Conservation (phyloP, 2,329 filamentous ascomycete species). For the Aspergillus fumigatiaffinis region DNA sequence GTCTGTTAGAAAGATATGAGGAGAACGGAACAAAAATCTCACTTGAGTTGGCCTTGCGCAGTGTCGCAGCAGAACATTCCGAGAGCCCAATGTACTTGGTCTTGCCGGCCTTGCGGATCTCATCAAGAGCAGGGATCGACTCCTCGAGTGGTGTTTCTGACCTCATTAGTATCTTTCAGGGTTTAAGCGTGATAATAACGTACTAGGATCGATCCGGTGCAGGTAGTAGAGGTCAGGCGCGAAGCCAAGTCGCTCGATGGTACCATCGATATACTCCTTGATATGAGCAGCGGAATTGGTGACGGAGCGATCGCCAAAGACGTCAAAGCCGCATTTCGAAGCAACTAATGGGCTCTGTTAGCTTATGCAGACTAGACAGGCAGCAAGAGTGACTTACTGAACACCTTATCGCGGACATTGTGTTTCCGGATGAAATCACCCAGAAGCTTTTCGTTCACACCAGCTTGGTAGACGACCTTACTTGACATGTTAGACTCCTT, state of each 20-base stretch:
- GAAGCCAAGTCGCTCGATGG: constrained; percentile 48
- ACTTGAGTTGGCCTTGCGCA: constrained; percentile 46
- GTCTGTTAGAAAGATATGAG: constrained; percentile 6
- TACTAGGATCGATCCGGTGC: constrained; percentile 45
- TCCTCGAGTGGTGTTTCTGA: constrained; percentile 45
- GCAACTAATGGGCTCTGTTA: constrained; percentile 33
- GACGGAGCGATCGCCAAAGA: constrained; percentile 33
- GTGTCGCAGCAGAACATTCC: constrained; percentile 44
- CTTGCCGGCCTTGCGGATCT: constrained; percentile 45
- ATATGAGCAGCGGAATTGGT: constrained; percentile 48
- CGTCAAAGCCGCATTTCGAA: constrained; percentile 47
- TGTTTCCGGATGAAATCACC: constrained; percentile 51
- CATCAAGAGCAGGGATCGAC: constrained; percentile 46
- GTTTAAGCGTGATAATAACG: constrained; percentile 2
- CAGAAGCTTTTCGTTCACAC: constrained; percentile 49
- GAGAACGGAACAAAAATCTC: constrained; percentile 1
- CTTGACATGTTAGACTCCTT: not conserved
- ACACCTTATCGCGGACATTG: constrained; percentile 49
- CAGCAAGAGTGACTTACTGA: constrained; percentile 31
- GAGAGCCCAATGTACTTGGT: constrained; percentile 49
- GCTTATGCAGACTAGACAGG: not conserved
- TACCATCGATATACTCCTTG: constrained; percentile 48
- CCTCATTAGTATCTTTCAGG: not conserved
- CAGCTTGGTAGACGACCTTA: constrained; percentile 45
- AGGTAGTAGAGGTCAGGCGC: constrained; percentile 46